Base-by-base conservation (phyloP, 192 early-diverging fungal species). In the Chytriomyces sp. region DNA sequence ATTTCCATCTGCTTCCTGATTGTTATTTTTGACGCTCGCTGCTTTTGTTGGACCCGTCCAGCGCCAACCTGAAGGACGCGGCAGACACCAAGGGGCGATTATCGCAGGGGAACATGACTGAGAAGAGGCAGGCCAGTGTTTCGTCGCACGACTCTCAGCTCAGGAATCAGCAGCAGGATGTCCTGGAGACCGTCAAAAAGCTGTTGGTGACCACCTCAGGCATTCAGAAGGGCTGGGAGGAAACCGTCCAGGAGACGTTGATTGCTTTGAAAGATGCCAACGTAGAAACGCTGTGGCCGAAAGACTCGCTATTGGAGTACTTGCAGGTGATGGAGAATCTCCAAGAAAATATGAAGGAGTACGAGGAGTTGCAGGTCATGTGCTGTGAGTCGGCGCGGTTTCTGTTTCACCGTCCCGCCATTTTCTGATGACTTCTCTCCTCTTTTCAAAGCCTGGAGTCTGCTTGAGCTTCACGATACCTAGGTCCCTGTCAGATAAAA, bases 321-420 rank as follows among this genome's bases (percentile, higher is more conserved):
- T 61, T 86, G 44, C 85, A 86, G 60, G 61, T 81, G 49, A 85
- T 86, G 85, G 85, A 86, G 74, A 79, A 35, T 7, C 46, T 85
- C 46, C 78, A 79, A 66, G 85, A 86, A 64, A 86, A 86, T 57
- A 82, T 85, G 79, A 72, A 77, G 45, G 85, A 86, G 67, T 86
- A 85, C 71, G 79, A 84, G 76, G 85, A 86, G 67, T 60, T 86
- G 62, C 81, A 85, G 65, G 65, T 77, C 11, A 28, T 86, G 66
- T 83, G 82, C 3, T 45, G 72, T 81, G 67, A 11, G 75, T 75
- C 8, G 35, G 35, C 45, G 13, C 16, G 49, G 50, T 1, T 60
- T 65, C 11, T 69, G 26, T 53, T 50, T 46, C 13, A 0, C 10
- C 13, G 3, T 0, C 50, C 26, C 43, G 8, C 28, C 5, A 5